Base-by-base conservation (phyloP, 306 rosid species). In the Glycine soja region DNA sequence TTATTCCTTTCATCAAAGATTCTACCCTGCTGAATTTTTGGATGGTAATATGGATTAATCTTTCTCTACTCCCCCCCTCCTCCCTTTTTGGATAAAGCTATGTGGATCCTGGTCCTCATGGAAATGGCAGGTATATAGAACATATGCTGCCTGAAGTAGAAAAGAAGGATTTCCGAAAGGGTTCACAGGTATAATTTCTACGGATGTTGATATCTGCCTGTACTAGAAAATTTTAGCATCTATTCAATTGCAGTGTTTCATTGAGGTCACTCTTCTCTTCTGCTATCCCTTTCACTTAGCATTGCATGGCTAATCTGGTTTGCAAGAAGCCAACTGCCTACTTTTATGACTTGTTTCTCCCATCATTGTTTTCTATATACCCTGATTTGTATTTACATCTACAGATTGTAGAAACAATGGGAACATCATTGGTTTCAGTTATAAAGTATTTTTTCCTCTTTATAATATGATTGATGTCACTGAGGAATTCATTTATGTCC, bases 141-240 rank as follows among this genome's bases (percentile, higher is more conserved):
- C 87, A 80, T 64, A 92, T 95, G 99, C 74, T 89, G 85, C 99
- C 99, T 50, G 97, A 95, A 88, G 94, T 95, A 42, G 88, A 90
- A 80, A 88, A 45, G 82, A 82, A 83, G 42, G 88, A 91, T 78
- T 95, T 95, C 68, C 91, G 92, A 52, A 95, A 95, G 91, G 99
- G 97, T 74, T 93, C 99, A n/a, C 97, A 93, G 97, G 97, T 91
- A 87, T 72, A 16, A 52, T 69, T 45, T 81, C 62, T 81, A 52
- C 54, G 32, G 9, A 52, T 84, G 63, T 78, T 68, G 54, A 70
- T 64, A 58, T 61, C 75, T 56, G 30, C 65, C 42, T 67, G 1
- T 12, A 7, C 65, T 38, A 19, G n/a, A 75, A 47, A 53, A 74
- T 58, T 45, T 7, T 10, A 64, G 57, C 70, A 36, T 87, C 80